Evolutionary conservation across 139 green algal genomes (phyloP).

Genomic region (Chlorella sp.): DNA sequence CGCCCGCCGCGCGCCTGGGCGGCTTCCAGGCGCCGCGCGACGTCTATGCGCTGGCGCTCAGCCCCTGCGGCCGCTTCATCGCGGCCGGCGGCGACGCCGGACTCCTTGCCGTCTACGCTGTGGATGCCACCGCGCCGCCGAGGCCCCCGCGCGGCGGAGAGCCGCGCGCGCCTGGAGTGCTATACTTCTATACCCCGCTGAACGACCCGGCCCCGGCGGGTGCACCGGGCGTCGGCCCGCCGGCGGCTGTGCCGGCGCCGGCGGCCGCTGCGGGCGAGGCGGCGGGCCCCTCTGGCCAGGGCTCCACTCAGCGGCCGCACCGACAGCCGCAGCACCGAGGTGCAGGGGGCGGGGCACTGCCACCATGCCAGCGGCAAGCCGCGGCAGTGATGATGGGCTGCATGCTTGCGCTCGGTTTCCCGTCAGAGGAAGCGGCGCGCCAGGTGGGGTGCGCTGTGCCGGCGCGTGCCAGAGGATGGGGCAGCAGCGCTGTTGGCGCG

Average conservation of each 20-base stretch:
- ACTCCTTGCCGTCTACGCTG: constrained; percentile 12
- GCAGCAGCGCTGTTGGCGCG: too few species aligned
- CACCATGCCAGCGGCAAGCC: neutral
- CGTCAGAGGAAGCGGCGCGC: too few species aligned
- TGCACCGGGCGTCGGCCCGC: neutral
- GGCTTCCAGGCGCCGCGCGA: constrained; percentile 20
- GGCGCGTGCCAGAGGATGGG: too few species aligned
- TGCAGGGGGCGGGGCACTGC: constrained; percentile 5
- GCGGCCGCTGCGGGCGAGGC: neutral
- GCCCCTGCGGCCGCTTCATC: constrained; percentile 1
- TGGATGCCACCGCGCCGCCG: constrained; percentile 4
- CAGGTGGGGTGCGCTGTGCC: too few species aligned
- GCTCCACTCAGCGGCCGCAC: neutral
- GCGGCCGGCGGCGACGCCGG: constrained; percentile 10
- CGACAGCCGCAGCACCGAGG: neutral
- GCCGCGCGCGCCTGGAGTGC: neutral
- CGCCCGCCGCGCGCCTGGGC: constrained; percentile 9
- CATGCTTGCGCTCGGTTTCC: neutral
- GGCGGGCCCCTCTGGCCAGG: neutral
- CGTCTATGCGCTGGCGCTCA: constrained; percentile 5
- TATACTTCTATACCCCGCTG: constrained; percentile 14
- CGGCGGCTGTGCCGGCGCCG: too few species aligned
- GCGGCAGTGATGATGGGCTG: constrained; percentile 4
- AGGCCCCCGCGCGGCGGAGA: neutral
- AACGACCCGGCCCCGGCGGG: neutral